Percentiles rank a stretch among this genome's conserved stretches.
phyloP scores from a whole-genome alignment of 1,284 basidiomycete genomes.

The Cronartium quercuum region DNA sequence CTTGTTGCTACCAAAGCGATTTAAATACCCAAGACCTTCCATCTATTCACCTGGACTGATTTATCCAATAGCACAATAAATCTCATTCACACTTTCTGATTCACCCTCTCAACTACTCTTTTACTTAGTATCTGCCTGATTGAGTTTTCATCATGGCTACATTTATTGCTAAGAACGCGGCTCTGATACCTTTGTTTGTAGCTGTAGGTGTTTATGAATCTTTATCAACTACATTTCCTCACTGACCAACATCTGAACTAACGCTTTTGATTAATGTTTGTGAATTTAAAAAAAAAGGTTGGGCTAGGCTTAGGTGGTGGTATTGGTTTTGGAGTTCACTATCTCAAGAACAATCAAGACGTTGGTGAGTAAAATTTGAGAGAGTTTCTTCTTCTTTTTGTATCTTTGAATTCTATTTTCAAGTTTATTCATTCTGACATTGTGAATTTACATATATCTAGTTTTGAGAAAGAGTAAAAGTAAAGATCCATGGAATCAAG shows the following conservation, averaged over 20 bases:
- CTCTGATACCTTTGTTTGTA: slow-evolving; percentile 43
- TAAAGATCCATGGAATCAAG: slow-evolving; percentile 46
- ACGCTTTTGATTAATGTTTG: slow-evolving; percentile 17
- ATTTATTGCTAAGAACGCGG: slow-evolving; percentile 42
- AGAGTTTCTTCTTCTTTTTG: too few species aligned
- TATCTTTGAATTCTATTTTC: too few species aligned
- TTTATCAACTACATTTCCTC: not conserved
- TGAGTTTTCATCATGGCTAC: not conserved
- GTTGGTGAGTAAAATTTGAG: slow-evolving; percentile 5
- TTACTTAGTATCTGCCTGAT: too few species aligned
- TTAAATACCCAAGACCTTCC: too few species aligned
- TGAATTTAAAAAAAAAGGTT: slow-evolving; percentile 39
- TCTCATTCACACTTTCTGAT: too few species aligned
- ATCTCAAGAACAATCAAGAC: slow-evolving; percentile 42
- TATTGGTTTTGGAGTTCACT: slow-evolving; percentile 44
- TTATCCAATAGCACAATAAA: too few species aligned
- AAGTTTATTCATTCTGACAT: too few species aligned
- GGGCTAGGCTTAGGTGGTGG: slow-evolving; percentile 45
- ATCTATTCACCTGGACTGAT: too few species aligned
- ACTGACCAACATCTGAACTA: not conserved
- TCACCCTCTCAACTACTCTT: too few species aligned
- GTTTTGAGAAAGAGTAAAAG: slow-evolving; percentile 41
- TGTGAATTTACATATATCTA: not conserved
- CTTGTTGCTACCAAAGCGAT: too few species aligned
- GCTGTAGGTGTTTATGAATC: slow-evolving; percentile 40